Base-by-base conservation (phyloP, 331 rosid genomes). In the Quercus phellos region DNA sequence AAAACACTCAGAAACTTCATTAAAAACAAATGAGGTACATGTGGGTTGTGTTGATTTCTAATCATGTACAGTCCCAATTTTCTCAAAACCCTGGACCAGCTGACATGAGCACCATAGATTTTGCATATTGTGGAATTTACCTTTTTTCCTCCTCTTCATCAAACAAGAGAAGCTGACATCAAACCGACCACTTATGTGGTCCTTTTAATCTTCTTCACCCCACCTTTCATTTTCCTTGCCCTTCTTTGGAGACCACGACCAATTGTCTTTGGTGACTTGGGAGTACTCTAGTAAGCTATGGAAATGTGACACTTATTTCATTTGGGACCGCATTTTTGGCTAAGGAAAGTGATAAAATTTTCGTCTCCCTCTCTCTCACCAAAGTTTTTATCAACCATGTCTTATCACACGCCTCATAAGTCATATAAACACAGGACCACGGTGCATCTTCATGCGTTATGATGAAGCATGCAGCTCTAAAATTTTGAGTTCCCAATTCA, bases 381-480 rank as follows among this genome's bases (percentile, higher is more conserved):
- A 22, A 42, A 50, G 17, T 66, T 83, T 72, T 83, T 64, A 74
- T 72, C 55, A 46, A 59, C 55, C 46, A 38, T 38, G 46, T 38
- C 46, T 38, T 60, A 86, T 78, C 61, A 78, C 76, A 29, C n/a
- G 4, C 38, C 53, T 75, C 73, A 55, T 72, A 55, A 73, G 53
- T 46, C 53, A 46, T 13, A 10, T 46, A 46, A 82, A 82, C 51
- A 64, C 30, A 75, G 86, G 88, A 81, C 86, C 88, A 85, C 82
- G 80, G 16, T 78, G 61, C 89, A 81, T 68, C 78, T 74, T 79
- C 92, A 86, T 84, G 89, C 86, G 92, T 74, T 78, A 86, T 86
- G 76, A 84, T 89, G 54, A 77, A 83, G 84, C 86, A 82, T 82
- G 88, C 86, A 51, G 64, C 81, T 74, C 79, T 76, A 56, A 71